Evolutionary conservation across 164 flowering plant species (phyloP).

Genomic region (Taxillus chinensis): DNA sequence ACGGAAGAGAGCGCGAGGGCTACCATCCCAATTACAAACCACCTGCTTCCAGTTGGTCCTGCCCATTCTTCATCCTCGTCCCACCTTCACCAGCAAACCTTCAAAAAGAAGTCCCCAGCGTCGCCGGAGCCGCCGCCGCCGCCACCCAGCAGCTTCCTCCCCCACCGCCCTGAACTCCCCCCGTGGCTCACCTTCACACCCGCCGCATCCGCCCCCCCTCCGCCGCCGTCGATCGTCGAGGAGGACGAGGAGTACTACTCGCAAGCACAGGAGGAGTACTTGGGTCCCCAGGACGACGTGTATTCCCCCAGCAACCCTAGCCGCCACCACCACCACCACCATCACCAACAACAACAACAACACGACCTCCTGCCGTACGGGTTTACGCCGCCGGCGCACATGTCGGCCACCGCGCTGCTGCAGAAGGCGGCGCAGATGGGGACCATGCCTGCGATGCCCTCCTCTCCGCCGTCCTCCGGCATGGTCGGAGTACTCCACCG

Average conservation of each 20-base stretch:
- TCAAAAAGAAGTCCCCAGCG: background rate
- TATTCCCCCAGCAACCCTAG: too few species aligned
- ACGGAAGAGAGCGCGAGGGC: background rate
- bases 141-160: too few species aligned
- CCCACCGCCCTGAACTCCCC: constrained; percentile 1
- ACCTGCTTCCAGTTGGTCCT: background rate
- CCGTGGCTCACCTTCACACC: background rate
- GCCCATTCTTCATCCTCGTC: background rate
- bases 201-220: constrained; percentile 4
- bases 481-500: constrained; percentile 21
- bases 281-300: background rate
- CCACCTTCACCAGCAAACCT: background rate
- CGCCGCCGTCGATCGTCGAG: background rate
- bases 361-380: constrained; percentile 2
- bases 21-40: background rate
- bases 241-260: background rate
- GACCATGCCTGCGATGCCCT: constrained; percentile 21
- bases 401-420: constrained; percentile 91
- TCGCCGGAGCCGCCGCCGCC: too few species aligned
- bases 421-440: constrained; percentile 97
- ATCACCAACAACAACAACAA: too few species aligned
- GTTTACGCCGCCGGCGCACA: constrained; percentile 33
- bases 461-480: constrained; percentile 22
- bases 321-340: too few species aligned
- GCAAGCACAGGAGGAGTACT: background rate